Evolutionary conservation across 495 filamentous ascomycete genomes (phyloP).

Genomic region (Penicillium coprophilum): DNA sequence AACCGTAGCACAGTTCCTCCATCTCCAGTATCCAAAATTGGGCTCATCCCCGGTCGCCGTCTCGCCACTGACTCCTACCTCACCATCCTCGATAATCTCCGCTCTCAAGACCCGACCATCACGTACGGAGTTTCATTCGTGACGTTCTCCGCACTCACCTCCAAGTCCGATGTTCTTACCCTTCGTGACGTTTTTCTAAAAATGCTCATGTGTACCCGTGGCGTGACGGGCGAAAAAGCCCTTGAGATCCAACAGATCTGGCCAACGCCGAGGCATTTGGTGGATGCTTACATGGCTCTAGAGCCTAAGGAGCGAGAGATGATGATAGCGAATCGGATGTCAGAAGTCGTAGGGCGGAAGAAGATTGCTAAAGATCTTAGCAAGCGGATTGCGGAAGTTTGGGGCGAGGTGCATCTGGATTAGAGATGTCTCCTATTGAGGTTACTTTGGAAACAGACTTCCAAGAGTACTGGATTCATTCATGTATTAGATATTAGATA

Average conservation of each 20-base stretch:
- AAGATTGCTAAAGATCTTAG: constrained; percentile 65
- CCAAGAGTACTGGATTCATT: constrained; percentile 2
- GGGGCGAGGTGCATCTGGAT: constrained; percentile 48
- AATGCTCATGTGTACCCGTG: constrained; percentile 82
- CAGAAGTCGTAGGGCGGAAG: constrained; percentile 62
- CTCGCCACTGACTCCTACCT: constrained; percentile 67
- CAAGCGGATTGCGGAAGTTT: constrained; percentile 71
- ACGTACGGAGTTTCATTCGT: constrained; percentile 68
- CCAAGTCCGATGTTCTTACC: constrained; percentile 72
- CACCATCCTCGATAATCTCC: constrained; percentile 59
- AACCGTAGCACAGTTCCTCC: constrained; percentile 4
- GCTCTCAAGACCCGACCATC: constrained; percentile 43
- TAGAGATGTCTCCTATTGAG: background rate
- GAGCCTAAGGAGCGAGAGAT: constrained; percentile 47
- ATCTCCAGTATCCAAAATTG: constrained; percentile 15
- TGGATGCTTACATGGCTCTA: constrained; percentile 63
- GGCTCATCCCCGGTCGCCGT: constrained; percentile 63
- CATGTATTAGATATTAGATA: background rate
- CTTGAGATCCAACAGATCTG: constrained; percentile 75
- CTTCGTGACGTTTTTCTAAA: constrained; percentile 77
- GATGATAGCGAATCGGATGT: constrained; percentile 54
- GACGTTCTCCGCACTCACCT: constrained; percentile 68
- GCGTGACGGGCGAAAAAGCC: constrained; percentile 79
- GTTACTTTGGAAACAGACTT: background rate
- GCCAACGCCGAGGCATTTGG: constrained; percentile 67